Percentiles rank a stretch among this genome's conserved stretches.
phyloP scores from a whole-genome alignment of 257 asterid species.

The Solanum peruvianum region DNA sequence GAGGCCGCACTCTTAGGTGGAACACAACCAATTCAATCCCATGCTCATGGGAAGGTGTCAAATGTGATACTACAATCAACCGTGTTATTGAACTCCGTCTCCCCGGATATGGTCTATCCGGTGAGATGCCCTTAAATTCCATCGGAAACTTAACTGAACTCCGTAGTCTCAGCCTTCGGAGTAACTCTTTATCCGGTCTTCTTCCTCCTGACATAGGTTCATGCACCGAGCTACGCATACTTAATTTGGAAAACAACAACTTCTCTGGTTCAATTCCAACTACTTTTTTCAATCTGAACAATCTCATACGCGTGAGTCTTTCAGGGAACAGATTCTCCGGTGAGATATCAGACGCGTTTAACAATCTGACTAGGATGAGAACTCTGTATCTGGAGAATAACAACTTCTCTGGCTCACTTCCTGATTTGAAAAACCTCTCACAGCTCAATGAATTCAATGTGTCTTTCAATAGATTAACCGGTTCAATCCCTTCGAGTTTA shows the following conservation, averaged over 20 bases:
- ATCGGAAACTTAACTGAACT: conserved; percentile 39
- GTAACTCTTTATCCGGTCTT: conserved; percentile 35
- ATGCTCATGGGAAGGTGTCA: conserved; percentile 52
- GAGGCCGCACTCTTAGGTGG: conserved; percentile 53
- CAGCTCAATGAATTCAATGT: conserved; percentile 26
- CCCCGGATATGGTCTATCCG: conserved; percentile 36
- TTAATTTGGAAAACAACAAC: conserved; percentile 30
- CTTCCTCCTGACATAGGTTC: conserved; percentile 42
- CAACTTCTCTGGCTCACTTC: conserved; percentile 35
- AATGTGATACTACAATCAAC: conserved; percentile 4
- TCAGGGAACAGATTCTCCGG: conserved; percentile 37
- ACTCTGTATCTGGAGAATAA: conserved; percentile 35
- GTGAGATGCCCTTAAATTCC: conserved; percentile 24
- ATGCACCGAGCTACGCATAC: conserved; percentile 22
- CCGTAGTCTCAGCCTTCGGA: conserved; percentile 48
- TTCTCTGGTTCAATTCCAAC: conserved; percentile 50
- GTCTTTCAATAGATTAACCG: conserved; percentile 38
- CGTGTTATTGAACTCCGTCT: conserved; percentile 44
- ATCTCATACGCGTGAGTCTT: conserved; percentile 27
- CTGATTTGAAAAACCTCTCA: conserved; percentile 14
- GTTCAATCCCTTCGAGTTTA: conserved; percentile 32
- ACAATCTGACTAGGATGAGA: conserved; percentile 23
- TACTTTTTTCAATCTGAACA: conserved; percentile 19
- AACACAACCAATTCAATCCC: conserved; percentile 18
- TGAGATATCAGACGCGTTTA: conserved; percentile 9